phyloP scores from a whole-genome alignment of 306 rosid species.

The Vachellia collinsii region DNA sequence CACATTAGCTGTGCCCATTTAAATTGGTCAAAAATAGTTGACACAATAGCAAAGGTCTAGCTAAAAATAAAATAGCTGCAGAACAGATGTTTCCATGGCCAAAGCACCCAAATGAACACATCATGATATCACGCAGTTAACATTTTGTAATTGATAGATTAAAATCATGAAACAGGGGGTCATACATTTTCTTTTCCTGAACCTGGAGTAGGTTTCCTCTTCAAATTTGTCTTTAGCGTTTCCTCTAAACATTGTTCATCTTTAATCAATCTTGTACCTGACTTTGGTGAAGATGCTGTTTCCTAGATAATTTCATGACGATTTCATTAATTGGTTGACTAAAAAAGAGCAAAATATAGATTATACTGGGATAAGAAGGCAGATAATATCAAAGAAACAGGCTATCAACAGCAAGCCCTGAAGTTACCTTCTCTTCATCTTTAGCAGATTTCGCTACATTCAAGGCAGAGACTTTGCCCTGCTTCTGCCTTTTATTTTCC shows the following conservation, averaged over 20 bases:
- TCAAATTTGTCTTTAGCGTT: constrained; percentile 62
- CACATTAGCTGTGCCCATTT: neutral
- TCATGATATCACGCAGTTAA: neutral
- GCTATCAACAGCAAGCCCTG: constrained; percentile 18
- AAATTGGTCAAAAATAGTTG: neutral
- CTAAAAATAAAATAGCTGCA: constrained; percentile 14
- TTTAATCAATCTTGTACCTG: constrained; percentile 53
- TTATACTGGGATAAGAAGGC: neutral
- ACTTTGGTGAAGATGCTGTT: constrained; percentile 50
- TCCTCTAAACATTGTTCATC: constrained; percentile 48
- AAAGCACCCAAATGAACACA: neutral
- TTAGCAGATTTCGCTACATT: constrained; percentile 47
- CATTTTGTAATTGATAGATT: neutral
- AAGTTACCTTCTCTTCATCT: constrained; percentile 62
- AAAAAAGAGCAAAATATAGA: constrained; percentile 9
- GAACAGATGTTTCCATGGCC: neutral
- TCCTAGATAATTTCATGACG: constrained; percentile 47
- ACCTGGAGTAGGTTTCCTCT: constrained; percentile 70
- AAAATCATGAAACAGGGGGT: neutral
- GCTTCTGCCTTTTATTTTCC: constrained; percentile 56
- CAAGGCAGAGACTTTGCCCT: constrained; percentile 57
- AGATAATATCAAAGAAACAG: constrained; percentile 19
- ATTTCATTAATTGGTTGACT: constrained; percentile 13
- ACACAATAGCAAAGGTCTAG: constrained; percentile 20
- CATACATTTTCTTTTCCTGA: constrained; percentile 67